A percentile compares a stretch with the other conserved stretches of the same genome.
Evolutionary conservation across 2,329 filamentous ascomycete species (phyloP).

Genomic region (Volutella citrinella): DNA sequence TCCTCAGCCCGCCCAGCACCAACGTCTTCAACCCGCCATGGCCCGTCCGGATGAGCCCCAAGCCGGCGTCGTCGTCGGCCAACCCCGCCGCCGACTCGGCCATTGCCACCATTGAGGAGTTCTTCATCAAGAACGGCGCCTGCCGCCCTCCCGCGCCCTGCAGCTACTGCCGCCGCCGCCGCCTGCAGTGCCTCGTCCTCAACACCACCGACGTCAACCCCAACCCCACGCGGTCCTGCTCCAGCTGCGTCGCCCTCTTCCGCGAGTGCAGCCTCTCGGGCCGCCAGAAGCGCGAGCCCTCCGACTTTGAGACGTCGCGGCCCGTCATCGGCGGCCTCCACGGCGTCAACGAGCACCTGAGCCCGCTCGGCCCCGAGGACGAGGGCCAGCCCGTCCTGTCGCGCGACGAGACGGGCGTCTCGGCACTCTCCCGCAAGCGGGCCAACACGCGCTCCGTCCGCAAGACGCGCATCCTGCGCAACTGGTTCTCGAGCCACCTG

Average conservation of each 20-base stretch:
- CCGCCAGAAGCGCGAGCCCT: slow-evolving; percentile 41
- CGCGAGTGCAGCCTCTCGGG: slow-evolving; percentile 47
- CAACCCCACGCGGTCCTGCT: slow-evolving; percentile 46
- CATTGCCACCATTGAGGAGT: slow-evolving; percentile 31
- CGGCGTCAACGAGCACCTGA: slow-evolving; percentile 41
- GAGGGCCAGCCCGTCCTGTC: slow-evolving; percentile 5
- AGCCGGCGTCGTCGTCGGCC: too few species aligned
- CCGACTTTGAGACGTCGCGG: slow-evolving; percentile 42
- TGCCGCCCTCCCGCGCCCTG: slow-evolving; percentile 42
- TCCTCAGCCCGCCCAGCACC: slow-evolving; percentile 15
- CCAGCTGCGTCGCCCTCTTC: slow-evolving; percentile 49
- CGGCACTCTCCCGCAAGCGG: slow-evolving; percentile 26
- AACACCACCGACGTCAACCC: slow-evolving; percentile 45
- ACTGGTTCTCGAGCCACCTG: slow-evolving; percentile 44
- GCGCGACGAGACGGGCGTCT: slow-evolving; percentile 2
- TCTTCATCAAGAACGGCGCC: slow-evolving; percentile 39
- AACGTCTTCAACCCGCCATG: too few species aligned
- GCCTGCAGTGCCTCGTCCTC: slow-evolving; percentile 47
- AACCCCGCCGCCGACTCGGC: too few species aligned
- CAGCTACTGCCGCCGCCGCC: slow-evolving; percentile 39
- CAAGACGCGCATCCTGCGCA: slow-evolving; percentile 42
- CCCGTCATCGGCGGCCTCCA: slow-evolving; percentile 49
- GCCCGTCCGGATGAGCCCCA: neutral
- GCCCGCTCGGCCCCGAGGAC: slow-evolving; percentile 8
- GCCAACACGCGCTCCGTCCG: slow-evolving; percentile 40